Evolutionary conservation across 2,329 filamentous ascomycete species (phyloP).

Genomic region (Podosphaera fusca): DNA sequence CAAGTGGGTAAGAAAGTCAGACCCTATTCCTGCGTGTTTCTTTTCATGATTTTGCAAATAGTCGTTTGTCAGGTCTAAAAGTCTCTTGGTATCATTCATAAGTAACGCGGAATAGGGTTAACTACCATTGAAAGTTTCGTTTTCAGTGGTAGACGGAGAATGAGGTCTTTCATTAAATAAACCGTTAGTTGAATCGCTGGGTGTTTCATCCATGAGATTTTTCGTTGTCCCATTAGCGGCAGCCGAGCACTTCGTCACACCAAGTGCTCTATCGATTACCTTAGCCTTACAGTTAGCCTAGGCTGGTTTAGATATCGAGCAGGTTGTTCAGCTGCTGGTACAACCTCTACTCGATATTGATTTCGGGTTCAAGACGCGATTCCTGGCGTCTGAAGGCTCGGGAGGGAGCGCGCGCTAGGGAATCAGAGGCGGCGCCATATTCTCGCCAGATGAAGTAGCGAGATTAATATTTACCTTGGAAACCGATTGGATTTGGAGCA

Average conservation of each 20-base stretch:
- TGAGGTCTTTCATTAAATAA: no score
- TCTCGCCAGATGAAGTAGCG: neutral
- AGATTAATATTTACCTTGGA: neutral
- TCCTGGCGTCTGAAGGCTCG: neutral
- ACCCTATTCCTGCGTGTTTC: neutral
- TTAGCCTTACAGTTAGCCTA: neutral
- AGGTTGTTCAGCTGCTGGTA: neutral
- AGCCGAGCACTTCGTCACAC: neutral
- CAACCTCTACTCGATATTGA: neutral
- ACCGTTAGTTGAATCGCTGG: neutral
- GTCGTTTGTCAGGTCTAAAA: neutral
- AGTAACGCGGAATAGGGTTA: neutral
- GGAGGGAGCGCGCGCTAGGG: neutral
- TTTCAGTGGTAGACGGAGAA: neutral
- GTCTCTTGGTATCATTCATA: neutral
- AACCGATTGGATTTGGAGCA: no score
- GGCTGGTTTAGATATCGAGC: neutral
- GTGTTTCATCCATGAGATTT: neutral
- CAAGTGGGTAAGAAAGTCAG: neutral
- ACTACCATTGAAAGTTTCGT: neutral
- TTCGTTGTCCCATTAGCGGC: neutral
- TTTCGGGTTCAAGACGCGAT: neutral
- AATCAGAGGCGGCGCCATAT: neutral
- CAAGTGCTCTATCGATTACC: neutral
- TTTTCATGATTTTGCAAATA: neutral